Base-by-base conservation (phyloP, 208 protist species). In the Crithidia sp. region DNA sequence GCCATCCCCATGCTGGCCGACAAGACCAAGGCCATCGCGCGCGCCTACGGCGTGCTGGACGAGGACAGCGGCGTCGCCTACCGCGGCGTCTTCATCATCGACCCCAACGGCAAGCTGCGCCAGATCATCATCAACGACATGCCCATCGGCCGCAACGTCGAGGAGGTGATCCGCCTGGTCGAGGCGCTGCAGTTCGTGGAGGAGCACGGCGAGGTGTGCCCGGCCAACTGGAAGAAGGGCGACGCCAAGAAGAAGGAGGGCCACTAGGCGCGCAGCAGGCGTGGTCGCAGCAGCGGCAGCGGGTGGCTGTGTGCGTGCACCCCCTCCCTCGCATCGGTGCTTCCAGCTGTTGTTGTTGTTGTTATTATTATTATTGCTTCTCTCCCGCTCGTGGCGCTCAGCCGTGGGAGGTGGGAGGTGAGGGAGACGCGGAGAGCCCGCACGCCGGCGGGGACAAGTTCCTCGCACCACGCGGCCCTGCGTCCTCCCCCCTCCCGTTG, bases 1-100 rank as follows among this genome's bases (percentile, higher is more conserved):
- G 87, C 97, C 37, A 97, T 99, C 74, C 97, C 98, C 64, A 88
- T 99, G 49, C 49, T 99, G 53, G 86, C 96, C 16, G 98, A 99
- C 89, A 86, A 98, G 57, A 98, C 82, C 66, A 95, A 98, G 81
- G 86, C 85, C 44, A 96, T 99, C 71, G 82, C 94, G 50, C 72
- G 77, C 59, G 78, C 93, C 70, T 99, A 99, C 84, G 95, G 97
- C 65, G 91, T 97, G 17, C 88, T 98, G 69, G 86, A 98, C 59
- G 94, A 98, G 68, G 89, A 92, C 7, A 85, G 79, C n/a, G 95
- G 96, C 55, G 81, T 97, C 17, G 70, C 95, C 52, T 89, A 95
- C 82, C 92, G 96, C 67, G 98, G 95, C 44, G 84, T 98, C 17
- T 99, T 98, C 91, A 98, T 99, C 79, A 99, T 99, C 82, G 95